Evolutionary conservation across 202 grass and related monocot genomes (phyloP), one percentile per base, ranked within the genome.

Genomic region (Setaria italica): DNA sequence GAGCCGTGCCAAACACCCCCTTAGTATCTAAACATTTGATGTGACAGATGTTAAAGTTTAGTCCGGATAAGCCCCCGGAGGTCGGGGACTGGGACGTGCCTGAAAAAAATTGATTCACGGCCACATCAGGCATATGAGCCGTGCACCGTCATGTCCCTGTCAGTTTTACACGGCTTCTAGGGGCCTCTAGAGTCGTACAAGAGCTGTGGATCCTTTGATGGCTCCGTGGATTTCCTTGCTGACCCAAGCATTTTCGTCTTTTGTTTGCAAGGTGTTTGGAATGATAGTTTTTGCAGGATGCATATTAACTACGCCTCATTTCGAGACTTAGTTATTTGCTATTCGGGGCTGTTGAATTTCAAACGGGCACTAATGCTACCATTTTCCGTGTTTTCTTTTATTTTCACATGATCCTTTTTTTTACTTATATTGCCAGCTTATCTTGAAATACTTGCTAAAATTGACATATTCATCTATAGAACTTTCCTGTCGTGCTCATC

Each of bases 131-230:
- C n/a, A 46, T 48, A 49, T 34, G 62, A 67, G 11, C 49, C 20
- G 39, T 77, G 11, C 49, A 46, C 5, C 62, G 16, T 54, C 20
- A 2, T 30, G 47, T 67, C 82, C n/a, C 69, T 71, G 20, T 33
- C 70, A 72, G n/a, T 14, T 77, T 41, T 20, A 59, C 74, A 15
- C 5, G 8, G 9, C 35, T 76, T 2, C 4, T 58, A 2, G 9
- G 3, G 3, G 5, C 67, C 34, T 50, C 29, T 48, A 29, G 20
- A 56, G 9, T n/a, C 42, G 47, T 43, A 67, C 60, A 42, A 56
- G 48, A 57, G 25, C 48, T 46, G 42, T 35, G 42, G 47, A 84
- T 84, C 72, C 59, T 33, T 43, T 35, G 82, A 57, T 46, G 25
- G 60, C 33, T 19, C 37, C 11, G 15, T 67, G 21, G 35, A 47